phyloP scores from a whole-genome alignment of 2,329 filamentous ascomycete species.

The Dactylellina drechsleri region DNA sequence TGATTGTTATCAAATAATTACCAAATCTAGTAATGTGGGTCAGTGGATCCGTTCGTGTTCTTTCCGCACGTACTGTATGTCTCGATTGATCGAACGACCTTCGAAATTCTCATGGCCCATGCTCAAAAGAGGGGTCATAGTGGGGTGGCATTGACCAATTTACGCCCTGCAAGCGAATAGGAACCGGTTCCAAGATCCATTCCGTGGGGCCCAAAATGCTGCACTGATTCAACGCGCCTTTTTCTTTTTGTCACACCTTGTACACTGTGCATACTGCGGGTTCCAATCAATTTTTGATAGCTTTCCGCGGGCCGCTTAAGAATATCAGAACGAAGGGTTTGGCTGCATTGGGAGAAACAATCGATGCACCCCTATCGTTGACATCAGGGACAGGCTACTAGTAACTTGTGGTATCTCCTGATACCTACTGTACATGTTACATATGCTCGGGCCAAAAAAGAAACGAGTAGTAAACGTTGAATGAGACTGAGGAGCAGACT shows the following conservation, averaged over 20 bases:
- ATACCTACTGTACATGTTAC: too few species aligned
- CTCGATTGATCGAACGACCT: too few species aligned
- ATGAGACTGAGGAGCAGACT: too few species aligned
- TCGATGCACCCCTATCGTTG: too few species aligned
- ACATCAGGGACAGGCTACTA: too few species aligned
- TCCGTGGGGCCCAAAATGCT: constrained; percentile 47
- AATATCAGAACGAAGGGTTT: constrained; percentile 39
- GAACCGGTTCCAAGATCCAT: constrained; percentile 51
- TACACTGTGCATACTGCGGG: constrained; percentile 41
- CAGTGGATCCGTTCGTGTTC: too few species aligned
- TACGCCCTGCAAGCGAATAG: constrained; percentile 38
- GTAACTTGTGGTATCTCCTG: too few species aligned
- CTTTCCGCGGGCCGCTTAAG: constrained; percentile 52
- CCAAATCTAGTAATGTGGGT: too few species aligned
- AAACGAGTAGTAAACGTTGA: too few species aligned
- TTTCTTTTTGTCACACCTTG: constrained; percentile 20
- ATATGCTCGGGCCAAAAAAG: too few species aligned
- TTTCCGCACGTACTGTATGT: too few species aligned
- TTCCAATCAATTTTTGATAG: constrained; percentile 46
- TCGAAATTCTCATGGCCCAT: not conserved
- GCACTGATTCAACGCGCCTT: constrained; percentile 50
- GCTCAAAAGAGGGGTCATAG: constrained; percentile 22
- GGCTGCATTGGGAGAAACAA: constrained; percentile 12
- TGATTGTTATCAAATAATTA: too few species aligned
- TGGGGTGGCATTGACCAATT: constrained; percentile 14